Evolutionary conservation across 1,139 yeast genomes (phyloP), one percentile per base, ranked within the genome.

Genomic region (Yamadazyma pseudoaaseri): DNA sequence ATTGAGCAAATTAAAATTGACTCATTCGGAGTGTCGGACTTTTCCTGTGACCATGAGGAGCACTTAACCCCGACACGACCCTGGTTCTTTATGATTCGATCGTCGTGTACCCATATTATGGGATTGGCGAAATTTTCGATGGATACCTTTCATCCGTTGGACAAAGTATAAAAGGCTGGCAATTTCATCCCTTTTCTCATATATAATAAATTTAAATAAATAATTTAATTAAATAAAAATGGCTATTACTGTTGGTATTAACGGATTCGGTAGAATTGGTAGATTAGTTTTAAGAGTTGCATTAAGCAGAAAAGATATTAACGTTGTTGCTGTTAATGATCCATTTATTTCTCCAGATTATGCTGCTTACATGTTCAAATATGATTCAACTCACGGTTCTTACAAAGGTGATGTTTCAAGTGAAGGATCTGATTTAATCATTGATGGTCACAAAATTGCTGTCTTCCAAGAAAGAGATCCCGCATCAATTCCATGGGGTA

Each of bases 221-320:
- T 27, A 11, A 32, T 18, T 18, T 13, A 24, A 24, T 16, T 11
- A 18, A 25, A 14, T 17, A 20, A 43, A 22, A 48, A 60, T 60
- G 65, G 65, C 64, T 58, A 58, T 72, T 54, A 66, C 60, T 43
- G 71, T 83, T 64, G 92, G 92, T 74, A 84, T 83, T 65, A 83
- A 83, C 81, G 92, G 92, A 60, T 83, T 83, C 81, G 94, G 94
- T 55, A 81, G 94, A 69, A 83, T 83, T 54, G 94, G 94, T 51
- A 86, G 94, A 70, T 79, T 83, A 60, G 94, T 84, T 50, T 73
- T 82, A 61, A 81, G 94, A 76, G 76, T 81, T 59, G 92, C 92
- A 48, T 70, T 82, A 53, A 52, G 57, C 48, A 77, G 85, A 77
- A 68, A 73, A 50, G 85, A 78, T 73, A 80, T 83, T 56, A 72